phyloP scores from a whole-genome alignment of 768 basidiomycete species.

The Rhodosporidiobolus sp. region DNA sequence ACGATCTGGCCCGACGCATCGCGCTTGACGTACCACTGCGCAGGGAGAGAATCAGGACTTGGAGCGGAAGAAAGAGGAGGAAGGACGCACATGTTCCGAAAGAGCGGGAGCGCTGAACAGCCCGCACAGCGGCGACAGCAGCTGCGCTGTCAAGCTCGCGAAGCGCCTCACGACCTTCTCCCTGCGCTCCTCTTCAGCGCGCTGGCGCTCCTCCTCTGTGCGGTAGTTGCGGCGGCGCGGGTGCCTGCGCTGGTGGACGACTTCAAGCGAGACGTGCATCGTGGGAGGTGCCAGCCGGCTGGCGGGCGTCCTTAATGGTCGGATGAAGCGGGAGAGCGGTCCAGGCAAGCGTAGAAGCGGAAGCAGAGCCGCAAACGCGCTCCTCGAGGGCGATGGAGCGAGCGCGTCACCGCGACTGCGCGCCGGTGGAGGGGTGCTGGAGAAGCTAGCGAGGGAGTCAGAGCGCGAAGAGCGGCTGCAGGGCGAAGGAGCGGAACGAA shows the following conservation, averaged over 20 bases:
- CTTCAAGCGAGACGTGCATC: constrained; percentile 7
- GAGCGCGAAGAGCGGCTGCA: too few relatives aligned
- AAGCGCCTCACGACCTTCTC: background rate
- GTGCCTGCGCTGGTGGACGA: background rate
- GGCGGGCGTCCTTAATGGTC: background rate
- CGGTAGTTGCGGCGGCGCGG: background rate
- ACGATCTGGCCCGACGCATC: background rate
- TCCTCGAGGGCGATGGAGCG: background rate
- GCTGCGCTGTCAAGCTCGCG: constrained; percentile 12
- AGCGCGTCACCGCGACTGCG: background rate
- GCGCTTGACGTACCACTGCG: constrained; percentile 10
- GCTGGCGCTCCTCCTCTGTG: constrained; percentile 2
- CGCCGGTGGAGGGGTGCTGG: too few relatives aligned
- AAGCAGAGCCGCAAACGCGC: too few relatives aligned
- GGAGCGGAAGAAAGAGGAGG: too few relatives aligned
- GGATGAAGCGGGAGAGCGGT: too few relatives aligned
- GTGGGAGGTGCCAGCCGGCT: too few relatives aligned
- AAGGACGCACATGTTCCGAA: constrained; percentile 6
- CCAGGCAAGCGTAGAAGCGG: too few relatives aligned
- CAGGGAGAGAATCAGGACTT: background rate
- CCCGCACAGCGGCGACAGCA: constrained; percentile 8
- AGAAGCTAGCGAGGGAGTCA: too few relatives aligned
- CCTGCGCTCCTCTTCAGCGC: background rate
- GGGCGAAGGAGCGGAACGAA: background rate
- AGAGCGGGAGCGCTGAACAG: constrained; percentile 11